phyloP scores from a whole-genome alignment of 257 asterid genomes.

The Apocynum venetum region DNA sequence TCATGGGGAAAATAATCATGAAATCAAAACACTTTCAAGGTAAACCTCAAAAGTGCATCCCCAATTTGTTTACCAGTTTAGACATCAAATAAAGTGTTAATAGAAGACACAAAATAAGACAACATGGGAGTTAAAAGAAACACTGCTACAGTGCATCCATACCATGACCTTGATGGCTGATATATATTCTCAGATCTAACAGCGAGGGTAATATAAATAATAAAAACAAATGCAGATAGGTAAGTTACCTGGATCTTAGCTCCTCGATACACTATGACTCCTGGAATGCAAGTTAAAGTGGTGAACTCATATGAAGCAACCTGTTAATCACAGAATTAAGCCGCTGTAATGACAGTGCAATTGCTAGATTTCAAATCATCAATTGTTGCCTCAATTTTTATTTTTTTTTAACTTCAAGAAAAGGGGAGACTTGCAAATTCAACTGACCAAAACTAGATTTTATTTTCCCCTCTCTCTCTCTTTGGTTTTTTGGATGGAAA shows the following conservation, averaged over 20 bases:
- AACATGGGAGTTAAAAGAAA: neutral
- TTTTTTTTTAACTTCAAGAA: neutral
- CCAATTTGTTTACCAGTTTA: neutral
- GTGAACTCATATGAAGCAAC: slow-evolving; percentile 98
- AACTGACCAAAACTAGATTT: neutral
- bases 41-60: neutral
- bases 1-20: neutral
- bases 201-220: neutral
- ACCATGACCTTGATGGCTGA: neutral
- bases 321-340: slow-evolving; percentile 39
- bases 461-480: neutral
- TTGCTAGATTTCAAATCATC: neutral
- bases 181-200: neutral
- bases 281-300: slow-evolving; percentile 98
- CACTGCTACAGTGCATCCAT: neutral
- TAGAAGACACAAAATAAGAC: neutral
- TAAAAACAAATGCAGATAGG: no score
- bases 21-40: neutral
- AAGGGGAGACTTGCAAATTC: neutral
- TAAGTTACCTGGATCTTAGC: slow-evolving; percentile 88
- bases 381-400: neutral
- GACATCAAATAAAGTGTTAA: neutral
- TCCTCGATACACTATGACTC: slow-evolving; percentile 90
- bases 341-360: neutral
- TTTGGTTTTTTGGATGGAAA: neutral